Base-by-base conservation (phyloP, 257 asterid species). In the Fraxinus excelsior region DNA sequence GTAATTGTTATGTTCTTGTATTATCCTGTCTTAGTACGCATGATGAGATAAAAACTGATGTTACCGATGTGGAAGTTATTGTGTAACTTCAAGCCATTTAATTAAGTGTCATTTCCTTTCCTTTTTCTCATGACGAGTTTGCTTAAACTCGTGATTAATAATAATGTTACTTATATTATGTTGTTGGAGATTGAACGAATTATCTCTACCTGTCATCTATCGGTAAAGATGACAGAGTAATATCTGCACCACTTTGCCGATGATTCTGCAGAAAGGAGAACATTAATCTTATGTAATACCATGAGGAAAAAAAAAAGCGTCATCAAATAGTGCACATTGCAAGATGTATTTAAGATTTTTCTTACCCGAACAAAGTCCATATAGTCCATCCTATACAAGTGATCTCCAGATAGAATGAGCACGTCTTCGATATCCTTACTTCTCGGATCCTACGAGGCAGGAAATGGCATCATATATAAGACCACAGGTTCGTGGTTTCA, bases 381-480 rank as follows among this genome's bases (percentile, higher is more conserved):
- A 68, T 93, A 95, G 82, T 95, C 99, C 99, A 95, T 95, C 82
- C 97, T 90, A 75, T 95, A 95, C 83, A 95, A 84, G 88, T 95
- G 99, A 87, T 95, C 99, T 35, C 99, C 99, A 7, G 99, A 95
- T 74, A 95, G 89, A 86, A 95, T 90, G 82, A 93, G 94, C 77
- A 95, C 97, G 81, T 95, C 97, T 87, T 93, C 99, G 28, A 95
- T 91, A 79, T 95, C 94, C 81, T 85, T 95, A 81, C 96, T 93
- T 91, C 97, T 91, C 74, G 91, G 93, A 89, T 93, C 99, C 99
- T 95, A 75, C 69, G 42, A 53, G 77, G 69, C 76, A 74, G 44
- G 37, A 28, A 66, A 38, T 21, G 67, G 46, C 29, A 1, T 68
- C 46, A 68, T 37, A 25, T 53, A 8, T 9, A 70, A 77, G 38